These are phyloP conservation scores for Aspergillus panamensis DNA, from an alignment of 495 filamentous ascomycete genomes.

Conservation along the genomic window DNA sequence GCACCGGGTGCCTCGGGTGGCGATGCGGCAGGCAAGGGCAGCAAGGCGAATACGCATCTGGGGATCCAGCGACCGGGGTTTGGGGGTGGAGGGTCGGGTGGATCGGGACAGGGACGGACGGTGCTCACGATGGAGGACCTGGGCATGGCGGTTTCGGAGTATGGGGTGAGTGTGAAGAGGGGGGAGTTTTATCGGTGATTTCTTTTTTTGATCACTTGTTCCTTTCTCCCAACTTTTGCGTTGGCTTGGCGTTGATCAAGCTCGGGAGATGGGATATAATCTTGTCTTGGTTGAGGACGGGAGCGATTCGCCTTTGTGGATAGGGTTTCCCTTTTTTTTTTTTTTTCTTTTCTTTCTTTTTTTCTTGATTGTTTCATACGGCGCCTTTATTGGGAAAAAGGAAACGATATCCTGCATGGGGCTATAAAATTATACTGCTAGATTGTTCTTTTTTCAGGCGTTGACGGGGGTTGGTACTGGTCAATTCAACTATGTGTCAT, in stretches of 20 bases:
- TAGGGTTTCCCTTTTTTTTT: neutral
- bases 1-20: constrained; percentile 50
- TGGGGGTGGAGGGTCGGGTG: constrained; percentile 87
- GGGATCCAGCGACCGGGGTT: constrained; percentile 90
- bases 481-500: too few species aligned
- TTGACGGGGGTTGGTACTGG: neutral
- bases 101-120: constrained; percentile 79
- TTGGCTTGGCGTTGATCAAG: too few species aligned
- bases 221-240: too few species aligned
- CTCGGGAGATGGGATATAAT: too few species aligned
- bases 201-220: too few species aligned
- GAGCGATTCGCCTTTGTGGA: neutral
- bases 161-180: constrained; percentile 93
- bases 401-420: constrained; percentile 26
- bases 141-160: constrained; percentile 95
- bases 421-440: constrained; percentile 4
- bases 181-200: constrained; percentile 92
- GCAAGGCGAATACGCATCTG: constrained; percentile 63
- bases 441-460: neutral
- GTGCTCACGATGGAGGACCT: constrained; percentile 99
- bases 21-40: constrained; percentile 50
- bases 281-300: too few species aligned
- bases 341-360: constrained; percentile 8
- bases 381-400: constrained; percentile 27
- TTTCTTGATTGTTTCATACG: neutral